phyloP scores from a whole-genome alignment of 192 early-diverging fungal species.

The Backusella circina region DNA sequence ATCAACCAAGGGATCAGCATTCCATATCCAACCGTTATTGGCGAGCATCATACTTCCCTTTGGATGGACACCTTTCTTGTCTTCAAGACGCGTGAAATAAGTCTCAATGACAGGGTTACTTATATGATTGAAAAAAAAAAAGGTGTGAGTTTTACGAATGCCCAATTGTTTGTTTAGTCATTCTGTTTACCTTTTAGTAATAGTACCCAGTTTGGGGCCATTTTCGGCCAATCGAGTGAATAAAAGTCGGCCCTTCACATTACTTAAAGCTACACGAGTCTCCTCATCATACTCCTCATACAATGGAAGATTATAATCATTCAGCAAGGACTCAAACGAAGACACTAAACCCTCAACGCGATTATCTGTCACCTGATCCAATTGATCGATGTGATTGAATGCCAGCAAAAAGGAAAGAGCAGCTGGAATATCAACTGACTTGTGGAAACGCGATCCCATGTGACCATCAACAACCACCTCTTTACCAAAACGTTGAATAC shows the following conservation, averaged over 20 bases:
- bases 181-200: constrained; percentile 56
- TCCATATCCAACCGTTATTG: constrained; percentile 98
- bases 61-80: constrained; percentile 56
- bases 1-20: constrained; percentile 83
- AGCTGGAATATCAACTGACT: constrained; percentile 42
- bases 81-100: constrained; percentile 83
- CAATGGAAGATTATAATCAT: constrained; percentile 83
- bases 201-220: constrained; percentile 80
- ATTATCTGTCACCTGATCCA: neutral
- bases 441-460: constrained; percentile 54
- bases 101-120: constrained; percentile 90
- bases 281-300: constrained; percentile 89
- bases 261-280: constrained; percentile 59
- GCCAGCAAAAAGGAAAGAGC: constrained; percentile 49
- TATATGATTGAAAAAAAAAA: constrained; percentile 2
- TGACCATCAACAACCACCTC: constrained; percentile 30
- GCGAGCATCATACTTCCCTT: constrained; percentile 74
- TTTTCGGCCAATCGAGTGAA: constrained; percentile 84
- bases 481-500: constrained; percentile 39
- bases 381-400: neutral
- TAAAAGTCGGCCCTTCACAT: constrained; percentile 74
- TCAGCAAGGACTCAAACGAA: constrained; percentile 60
- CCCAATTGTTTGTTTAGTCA: neutral
- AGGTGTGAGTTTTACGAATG: constrained; percentile 7
- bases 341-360: constrained; percentile 35